phyloP scores from a whole-genome alignment of 2,329 filamentous ascomycete genomes.

The Talaromyces amestolkiae region DNA sequence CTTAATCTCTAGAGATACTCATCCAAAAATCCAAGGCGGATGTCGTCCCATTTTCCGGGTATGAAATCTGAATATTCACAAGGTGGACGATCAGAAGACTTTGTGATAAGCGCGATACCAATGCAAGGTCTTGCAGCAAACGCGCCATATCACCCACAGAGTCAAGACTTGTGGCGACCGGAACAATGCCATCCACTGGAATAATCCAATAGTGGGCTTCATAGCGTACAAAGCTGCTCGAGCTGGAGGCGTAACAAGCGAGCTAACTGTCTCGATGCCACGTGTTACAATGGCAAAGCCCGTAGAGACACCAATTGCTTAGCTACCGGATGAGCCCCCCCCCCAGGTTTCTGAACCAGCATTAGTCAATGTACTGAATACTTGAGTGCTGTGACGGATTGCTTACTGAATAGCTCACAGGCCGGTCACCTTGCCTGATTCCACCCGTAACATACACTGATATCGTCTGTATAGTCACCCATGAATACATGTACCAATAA shows the following conservation, averaged over 20 bases:
- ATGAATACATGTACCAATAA: too few species aligned
- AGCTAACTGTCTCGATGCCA: neutral
- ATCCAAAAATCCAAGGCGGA: neutral
- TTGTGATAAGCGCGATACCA: neutral
- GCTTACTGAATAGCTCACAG: neutral
- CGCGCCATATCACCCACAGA: neutral
- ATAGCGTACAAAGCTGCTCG: constrained; percentile 2
- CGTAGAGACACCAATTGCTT: neutral
- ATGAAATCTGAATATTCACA: neutral
- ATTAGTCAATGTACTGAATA: neutral
- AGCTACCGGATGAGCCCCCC: too few species aligned
- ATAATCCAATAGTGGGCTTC: neutral
- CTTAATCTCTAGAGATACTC: neutral
- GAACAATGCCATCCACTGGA: neutral
- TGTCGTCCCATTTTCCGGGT: neutral
- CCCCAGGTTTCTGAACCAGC: too few species aligned
- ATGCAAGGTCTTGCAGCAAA: neutral
- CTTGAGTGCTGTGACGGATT: too few species aligned
- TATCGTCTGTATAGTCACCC: neutral
- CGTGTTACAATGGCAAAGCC: neutral
- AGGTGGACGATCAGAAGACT: neutral
- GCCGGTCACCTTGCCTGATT: neutral
- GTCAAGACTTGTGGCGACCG: neutral
- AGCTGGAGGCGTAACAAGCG: neutral
- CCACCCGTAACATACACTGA: neutral